phyloP scores from a whole-genome alignment of 2,329 filamentous ascomycete genomes.

The Mollisiaceae sp. region DNA sequence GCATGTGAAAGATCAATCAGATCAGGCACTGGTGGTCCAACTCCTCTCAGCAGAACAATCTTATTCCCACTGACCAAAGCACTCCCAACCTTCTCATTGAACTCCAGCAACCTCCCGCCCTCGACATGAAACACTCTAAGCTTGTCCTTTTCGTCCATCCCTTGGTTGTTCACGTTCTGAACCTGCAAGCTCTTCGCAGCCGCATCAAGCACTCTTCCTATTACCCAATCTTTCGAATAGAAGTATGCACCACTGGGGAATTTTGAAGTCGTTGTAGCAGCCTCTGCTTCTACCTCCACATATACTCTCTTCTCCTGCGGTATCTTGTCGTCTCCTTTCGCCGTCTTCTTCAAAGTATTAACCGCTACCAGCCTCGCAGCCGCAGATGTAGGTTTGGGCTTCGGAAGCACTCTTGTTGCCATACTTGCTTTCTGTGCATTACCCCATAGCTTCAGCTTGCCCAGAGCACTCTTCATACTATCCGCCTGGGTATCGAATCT shows the following conservation, averaged over 20 bases:
- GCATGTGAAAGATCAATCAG: conserved; percentile 58
- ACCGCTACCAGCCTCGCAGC: conserved; percentile 71
- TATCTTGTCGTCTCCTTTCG: conserved; percentile 88
- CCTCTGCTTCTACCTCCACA: conserved; percentile 86
- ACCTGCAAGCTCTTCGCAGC: conserved; percentile 80
- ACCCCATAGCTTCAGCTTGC: conserved; percentile 80
- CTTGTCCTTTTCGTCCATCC: conserved; percentile 75
- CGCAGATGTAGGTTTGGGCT: conserved; percentile 65
- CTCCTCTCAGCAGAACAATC: conserved; percentile 83
- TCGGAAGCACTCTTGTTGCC: conserved; percentile 57
- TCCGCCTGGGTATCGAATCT: conserved; percentile 57
- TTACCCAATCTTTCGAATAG: conserved; percentile 85
- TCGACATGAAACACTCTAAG: conserved; percentile 93
- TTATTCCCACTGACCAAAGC: conserved; percentile 83
- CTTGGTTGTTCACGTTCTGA: conserved; percentile 82
- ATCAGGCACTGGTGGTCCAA: conserved; percentile 76
- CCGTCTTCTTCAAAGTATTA: conserved; percentile 80
- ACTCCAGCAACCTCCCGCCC: conserved; percentile 83
- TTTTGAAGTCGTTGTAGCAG: conserved; percentile 82
- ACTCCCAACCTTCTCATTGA: conserved; percentile 81
- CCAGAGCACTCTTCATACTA: conserved; percentile 75
- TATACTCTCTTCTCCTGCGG: conserved; percentile 86
- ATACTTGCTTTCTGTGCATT: conserved; percentile 68
- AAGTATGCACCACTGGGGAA: conserved; percentile 82
- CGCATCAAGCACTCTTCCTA: conserved; percentile 80